Percentiles rank a stretch among this genome's conserved stretches.
phyloP scores from a whole-genome alignment of 2,329 filamentous ascomycete genomes.

The Metarhizium brunneum region DNA sequence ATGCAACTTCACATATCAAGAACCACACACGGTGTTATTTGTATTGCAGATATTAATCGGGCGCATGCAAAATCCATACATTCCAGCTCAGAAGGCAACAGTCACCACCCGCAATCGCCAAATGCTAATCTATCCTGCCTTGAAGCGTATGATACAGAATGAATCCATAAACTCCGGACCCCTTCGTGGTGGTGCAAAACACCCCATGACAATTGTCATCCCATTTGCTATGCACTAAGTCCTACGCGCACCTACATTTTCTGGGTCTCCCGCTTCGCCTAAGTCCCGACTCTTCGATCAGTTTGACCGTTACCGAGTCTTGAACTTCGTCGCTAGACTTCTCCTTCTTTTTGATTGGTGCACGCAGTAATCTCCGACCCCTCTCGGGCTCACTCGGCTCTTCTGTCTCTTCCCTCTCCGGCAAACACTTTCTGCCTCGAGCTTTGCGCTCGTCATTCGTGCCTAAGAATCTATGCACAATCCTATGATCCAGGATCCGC shows the following conservation, averaged over 20 bases:
- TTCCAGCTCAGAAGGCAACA: background rate
- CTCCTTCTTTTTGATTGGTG: conserved; percentile 9
- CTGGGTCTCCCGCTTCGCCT: conserved; percentile 26
- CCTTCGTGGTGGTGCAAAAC: background rate
- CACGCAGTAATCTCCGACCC: background rate
- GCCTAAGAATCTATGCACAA: conserved; percentile 73
- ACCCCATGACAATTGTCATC: background rate
- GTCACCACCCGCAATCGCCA: background rate
- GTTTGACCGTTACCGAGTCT: background rate
- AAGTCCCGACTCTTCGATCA: conserved; percentile 5
- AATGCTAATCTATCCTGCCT: no score
- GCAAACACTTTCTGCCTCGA: conserved; percentile 30
- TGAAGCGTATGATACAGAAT: background rate
- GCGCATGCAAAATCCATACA: background rate
- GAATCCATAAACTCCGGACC: background rate
- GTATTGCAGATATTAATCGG: no score
- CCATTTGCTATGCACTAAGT: background rate
- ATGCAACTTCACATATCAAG: no score
- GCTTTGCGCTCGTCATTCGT: conserved; percentile 55
- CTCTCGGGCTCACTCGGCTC: conserved; percentile 17
- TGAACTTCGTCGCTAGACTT: background rate
- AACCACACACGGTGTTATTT: no score
- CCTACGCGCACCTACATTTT: conserved; percentile 18
- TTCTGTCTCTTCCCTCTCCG: conserved; percentile 15
- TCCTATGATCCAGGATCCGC: conserved; percentile 73